Base-by-base conservation (phyloP, 768 basidiomycete species). In the Mycena amicta region DNA sequence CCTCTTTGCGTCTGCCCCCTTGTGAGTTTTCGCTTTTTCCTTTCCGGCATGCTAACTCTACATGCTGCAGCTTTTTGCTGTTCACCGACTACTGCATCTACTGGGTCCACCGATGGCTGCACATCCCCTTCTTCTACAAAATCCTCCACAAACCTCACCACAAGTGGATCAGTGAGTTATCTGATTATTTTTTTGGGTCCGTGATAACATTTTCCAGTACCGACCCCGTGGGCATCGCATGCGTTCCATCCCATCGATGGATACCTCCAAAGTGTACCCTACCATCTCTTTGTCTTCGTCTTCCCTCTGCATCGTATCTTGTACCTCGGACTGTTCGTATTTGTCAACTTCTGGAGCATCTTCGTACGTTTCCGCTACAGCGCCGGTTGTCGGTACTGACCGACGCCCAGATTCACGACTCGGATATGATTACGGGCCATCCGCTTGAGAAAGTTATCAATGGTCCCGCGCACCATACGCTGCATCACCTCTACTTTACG, bases 191-290 rank as follows among this genome's bases (percentile, higher is more conserved):
- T n/a, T n/a, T n/a, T n/a, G n/a, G n/a, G n/a, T n/a, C n/a, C n/a
- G n/a, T n/a, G n/a, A n/a, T 18, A 28, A 40, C 41, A 52, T 16
- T 46, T 50, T 20, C 1, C 68, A 97, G 95, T 99, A 59, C 95
- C 97, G 4, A 97, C 97, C 0, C 97, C 97, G 0, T 99, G 93
- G 67, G 92, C 97, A 29, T 96, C 96, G 23, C 91, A 98, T 70
- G 97, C 97, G 0, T 99, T 99, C 86, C 94, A 99, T 73, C 93
- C 93, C 0, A 75, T 98, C 22, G 97, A 99, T 72, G 97, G 97
- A 2, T 98, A 92, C 71, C 70, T 88, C 26, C 97, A 99, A 76
- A 95, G 94, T 11, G 73, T 98, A 3, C 97, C 97, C 2, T 98
- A 98, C 70, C 97, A 99, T 73, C 67, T 95, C 61, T 95, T 95